Conservation (phyloP, 108 stramenopile genomes). For the Cyclotella kingstonii region DNA sequence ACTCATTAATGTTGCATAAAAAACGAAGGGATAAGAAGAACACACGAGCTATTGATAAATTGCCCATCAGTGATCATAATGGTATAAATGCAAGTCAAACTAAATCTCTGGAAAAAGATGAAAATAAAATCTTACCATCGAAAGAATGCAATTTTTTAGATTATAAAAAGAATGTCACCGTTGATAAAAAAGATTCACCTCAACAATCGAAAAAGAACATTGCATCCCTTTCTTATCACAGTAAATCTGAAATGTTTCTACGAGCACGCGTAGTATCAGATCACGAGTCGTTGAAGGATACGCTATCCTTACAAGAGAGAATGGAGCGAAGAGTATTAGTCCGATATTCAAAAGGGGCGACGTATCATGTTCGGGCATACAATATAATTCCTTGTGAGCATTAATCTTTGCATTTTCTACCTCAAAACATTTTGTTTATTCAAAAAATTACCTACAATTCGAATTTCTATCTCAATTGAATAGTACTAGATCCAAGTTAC, state of each 20-base stretch:
- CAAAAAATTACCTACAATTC: background rate
- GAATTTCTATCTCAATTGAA: too few relatives aligned
- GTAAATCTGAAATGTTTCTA: slow-evolving; percentile 42
- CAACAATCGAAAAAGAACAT: background rate
- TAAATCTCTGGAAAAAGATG: background rate
- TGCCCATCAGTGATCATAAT: background rate
- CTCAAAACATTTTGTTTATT: background rate
- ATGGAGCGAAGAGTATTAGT: slow-evolving; percentile 48
- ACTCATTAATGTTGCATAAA: slow-evolving; percentile 21
- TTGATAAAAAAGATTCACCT: background rate
- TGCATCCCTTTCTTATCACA: slow-evolving; percentile 2
- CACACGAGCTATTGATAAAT: background rate
- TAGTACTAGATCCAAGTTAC: slow-evolving; percentile 45
- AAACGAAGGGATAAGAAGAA: slow-evolving; percentile 37
- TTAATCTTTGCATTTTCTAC: background rate
- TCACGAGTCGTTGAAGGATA: slow-evolving; percentile 14
- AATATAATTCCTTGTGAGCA: slow-evolving; percentile 47
- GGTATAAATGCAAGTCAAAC: background rate
- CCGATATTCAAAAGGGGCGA: slow-evolving; percentile 73
- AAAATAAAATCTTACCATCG: background rate
- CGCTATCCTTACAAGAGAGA: background rate
- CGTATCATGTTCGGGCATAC: slow-evolving; percentile 57
- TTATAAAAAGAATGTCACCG: background rate
- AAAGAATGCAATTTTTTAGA: too few relatives aligned
- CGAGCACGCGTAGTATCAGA: slow-evolving; percentile 51